Percentiles rank a stretch among this genome's conserved stretches.
Conservation (phyloP, 768 basidiomycete genomes). For the Leccinum aurantiacum region DNA sequence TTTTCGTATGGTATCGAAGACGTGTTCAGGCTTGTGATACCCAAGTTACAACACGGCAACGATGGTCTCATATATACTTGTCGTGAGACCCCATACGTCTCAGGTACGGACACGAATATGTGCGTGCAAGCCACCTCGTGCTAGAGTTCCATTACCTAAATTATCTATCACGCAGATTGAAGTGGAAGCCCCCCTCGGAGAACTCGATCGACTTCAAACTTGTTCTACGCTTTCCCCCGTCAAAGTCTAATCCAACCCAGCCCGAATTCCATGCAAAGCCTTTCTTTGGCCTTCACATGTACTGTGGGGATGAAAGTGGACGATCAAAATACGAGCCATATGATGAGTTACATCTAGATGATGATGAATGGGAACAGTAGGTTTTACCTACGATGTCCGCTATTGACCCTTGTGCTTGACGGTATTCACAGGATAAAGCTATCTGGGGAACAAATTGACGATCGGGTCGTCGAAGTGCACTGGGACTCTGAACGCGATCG, state of each 20-base stretch:
- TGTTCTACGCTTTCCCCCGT: slow-evolving; percentile 87
- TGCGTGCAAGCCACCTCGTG: slow-evolving; percentile 60
- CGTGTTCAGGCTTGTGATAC: slow-evolving; percentile 83
- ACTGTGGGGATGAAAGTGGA: slow-evolving; percentile 67
- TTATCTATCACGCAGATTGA: slow-evolving; percentile 56
- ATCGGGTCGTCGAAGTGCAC: slow-evolving; percentile 90
- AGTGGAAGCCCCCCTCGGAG: slow-evolving; percentile 98
- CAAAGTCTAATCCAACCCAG: slow-evolving; percentile 45
- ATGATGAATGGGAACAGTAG: slow-evolving; percentile 92
- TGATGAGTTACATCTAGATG: slow-evolving; percentile 81
- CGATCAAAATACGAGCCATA: slow-evolving; percentile 72
- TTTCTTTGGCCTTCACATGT: slow-evolving; percentile 78
- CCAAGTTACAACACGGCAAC: slow-evolving; percentile 83
- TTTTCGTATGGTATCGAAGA: slow-evolving; percentile 85
- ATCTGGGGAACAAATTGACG: slow-evolving; percentile 85
- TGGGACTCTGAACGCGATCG: slow-evolving; percentile 70
- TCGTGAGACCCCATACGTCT: slow-evolving; percentile 74
- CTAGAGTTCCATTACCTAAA: slow-evolving; percentile 1
- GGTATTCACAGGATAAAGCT: slow-evolving; percentile 66
- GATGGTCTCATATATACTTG: slow-evolving; percentile 98
- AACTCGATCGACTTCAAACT: slow-evolving; percentile 99
- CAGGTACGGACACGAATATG: slow-evolving; percentile 90
- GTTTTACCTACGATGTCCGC: slow-evolving; percentile 30
- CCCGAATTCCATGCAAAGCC: slow-evolving; percentile 88
- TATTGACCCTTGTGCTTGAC: slow-evolving; percentile 4